Evolutionary conservation across 176 grass and related monocot species (phyloP).

Genomic region (Aechmea fasciata): DNA sequence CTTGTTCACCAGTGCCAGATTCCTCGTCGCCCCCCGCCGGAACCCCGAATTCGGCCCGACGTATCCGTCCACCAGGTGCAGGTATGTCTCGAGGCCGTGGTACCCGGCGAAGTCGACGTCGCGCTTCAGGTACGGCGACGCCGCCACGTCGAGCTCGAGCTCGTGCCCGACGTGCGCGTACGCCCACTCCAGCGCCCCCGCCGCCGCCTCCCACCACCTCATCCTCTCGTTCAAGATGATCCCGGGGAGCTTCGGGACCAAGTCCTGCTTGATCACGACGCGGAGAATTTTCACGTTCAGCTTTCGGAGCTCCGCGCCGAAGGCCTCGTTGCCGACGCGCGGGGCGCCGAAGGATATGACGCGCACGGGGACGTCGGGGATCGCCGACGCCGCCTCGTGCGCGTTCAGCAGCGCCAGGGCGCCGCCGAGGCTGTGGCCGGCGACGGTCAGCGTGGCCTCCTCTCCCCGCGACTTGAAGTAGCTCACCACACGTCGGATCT

Average conservation of each 20-base stretch:
- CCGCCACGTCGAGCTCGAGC: constrained; percentile 23
- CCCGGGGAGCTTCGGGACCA: constrained; percentile 33
- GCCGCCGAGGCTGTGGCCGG: constrained; percentile 67
- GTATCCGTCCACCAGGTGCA: constrained; percentile 41
- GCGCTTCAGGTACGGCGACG: constrained; percentile 22
- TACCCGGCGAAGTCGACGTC: constrained; percentile 26
- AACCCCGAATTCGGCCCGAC: constrained; percentile 3
- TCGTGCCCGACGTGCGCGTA: constrained; percentile 29
- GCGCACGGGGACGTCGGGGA: constrained; percentile 19
- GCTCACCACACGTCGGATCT: constrained; percentile 26
- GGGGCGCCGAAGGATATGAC: constrained; percentile 55
- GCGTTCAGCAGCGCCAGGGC: constrained; percentile 47
- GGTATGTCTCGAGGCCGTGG: constrained; percentile 34
- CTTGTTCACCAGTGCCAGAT: constrained; percentile 39
- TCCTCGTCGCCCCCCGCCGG: constrained; percentile 15
- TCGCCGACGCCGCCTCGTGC: constrained; percentile 28
- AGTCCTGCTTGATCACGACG: constrained; percentile 28
- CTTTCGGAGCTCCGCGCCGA: constrained; percentile 19
- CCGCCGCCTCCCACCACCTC: constrained; percentile 22
- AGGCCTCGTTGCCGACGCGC: constrained; percentile 45
- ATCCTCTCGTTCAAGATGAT: constrained; percentile 30
- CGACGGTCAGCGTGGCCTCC: constrained; percentile 27
- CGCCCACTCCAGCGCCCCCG: constrained; percentile 22
- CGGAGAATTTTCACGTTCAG: constrained; percentile 32
- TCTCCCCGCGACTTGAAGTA: constrained; percentile 16